Conservation (phyloP, 192 early-diverging fungal species). For the Mortierella antarctica region DNA sequence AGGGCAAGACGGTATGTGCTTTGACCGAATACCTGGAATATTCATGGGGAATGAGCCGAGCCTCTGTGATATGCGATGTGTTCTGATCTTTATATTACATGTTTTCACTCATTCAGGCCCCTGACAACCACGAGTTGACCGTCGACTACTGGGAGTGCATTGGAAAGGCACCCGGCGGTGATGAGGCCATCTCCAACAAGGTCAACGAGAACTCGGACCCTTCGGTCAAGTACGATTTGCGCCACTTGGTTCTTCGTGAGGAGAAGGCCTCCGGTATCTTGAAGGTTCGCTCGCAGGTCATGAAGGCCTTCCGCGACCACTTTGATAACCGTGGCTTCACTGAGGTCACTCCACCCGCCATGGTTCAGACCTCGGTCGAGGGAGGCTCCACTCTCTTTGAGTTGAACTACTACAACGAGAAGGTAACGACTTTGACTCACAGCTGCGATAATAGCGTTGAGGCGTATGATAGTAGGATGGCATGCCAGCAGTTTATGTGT, state of each 20-base stretch:
- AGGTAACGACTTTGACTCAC: conserved; percentile 54
- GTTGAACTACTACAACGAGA: conserved; percentile 97
- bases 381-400: conserved; percentile 95
- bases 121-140: conserved; percentile 93
- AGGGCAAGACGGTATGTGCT: conserved; percentile 83
- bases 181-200: conserved; percentile 92
- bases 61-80: not conserved
- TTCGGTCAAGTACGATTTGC: conserved; percentile 86
- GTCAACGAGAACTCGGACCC: conserved; percentile 92
- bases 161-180: conserved; percentile 92
- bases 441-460: not conserved
- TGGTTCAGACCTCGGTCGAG: conserved; percentile 99
- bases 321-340: conserved; percentile 82
- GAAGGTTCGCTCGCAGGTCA: conserved; percentile 84
- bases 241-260: conserved; percentile 97
- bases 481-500: no score
- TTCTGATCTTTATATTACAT: not conserved
- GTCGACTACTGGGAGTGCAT: conserved; percentile 98
- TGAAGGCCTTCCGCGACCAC: conserved; percentile 96
- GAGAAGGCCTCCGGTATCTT: conserved; percentile 89
- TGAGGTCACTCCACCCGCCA: conserved; percentile 97
- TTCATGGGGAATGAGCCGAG: not conserved
- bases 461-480: no score
- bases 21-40: not conserved
- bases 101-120: conserved; percentile 69